Evolutionary conservation across 2,329 filamentous ascomycete genomes (phyloP), one percentile per base, ranked within the genome.

Genomic region (Alternaria sp.): DNA sequence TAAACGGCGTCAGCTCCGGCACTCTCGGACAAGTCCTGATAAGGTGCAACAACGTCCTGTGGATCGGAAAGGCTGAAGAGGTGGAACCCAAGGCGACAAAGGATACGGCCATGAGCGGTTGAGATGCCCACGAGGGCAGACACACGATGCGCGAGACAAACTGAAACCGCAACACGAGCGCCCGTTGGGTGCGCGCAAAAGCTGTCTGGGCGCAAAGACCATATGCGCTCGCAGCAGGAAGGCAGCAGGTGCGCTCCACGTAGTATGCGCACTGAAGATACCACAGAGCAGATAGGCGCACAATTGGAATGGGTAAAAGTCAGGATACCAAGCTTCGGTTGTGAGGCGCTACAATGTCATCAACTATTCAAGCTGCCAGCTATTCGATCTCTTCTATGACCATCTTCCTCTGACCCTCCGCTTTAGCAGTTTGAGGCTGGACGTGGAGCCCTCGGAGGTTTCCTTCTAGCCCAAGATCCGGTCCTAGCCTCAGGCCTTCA

Each of bases 41-140:
- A 77, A 86, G 95, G 91, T 96, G 93, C 83, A 98, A 98, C 83
- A 98, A 98, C 78, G 95, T 98, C n/a, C 86, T 98, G 50, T 98
- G 93, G 91, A 95, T 98, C 75, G 87, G 86, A 36, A 85, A 84
- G 45, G 85, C 85, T 25, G 84, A 86, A 47, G 83, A 82, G 54
- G 75, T 79, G 11, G 70, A 78, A 52, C 82, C 85, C 6, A 76
- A 74, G 61, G 81, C 83, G 44, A 60, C 70, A 32, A 79, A 78
- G 43, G 82, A 83, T 62, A 70, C 75, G 32, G 72, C 63, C 54
- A 83, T 83, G 81, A 75, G 72, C 32, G 80, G 79, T 56, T 82
- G 79, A 81, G 61, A 40, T 3, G 10, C n/a, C 23, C 8, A 21
- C 15, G 12, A 30, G 0, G 25, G 32, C 50, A 56, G 28, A 47